Percentiles rank a stretch among this genome's conserved stretches.
Evolutionary conservation across 1,284 basidiomycete species (phyloP).

Genomic region (Ceratobasidium sp.): DNA sequence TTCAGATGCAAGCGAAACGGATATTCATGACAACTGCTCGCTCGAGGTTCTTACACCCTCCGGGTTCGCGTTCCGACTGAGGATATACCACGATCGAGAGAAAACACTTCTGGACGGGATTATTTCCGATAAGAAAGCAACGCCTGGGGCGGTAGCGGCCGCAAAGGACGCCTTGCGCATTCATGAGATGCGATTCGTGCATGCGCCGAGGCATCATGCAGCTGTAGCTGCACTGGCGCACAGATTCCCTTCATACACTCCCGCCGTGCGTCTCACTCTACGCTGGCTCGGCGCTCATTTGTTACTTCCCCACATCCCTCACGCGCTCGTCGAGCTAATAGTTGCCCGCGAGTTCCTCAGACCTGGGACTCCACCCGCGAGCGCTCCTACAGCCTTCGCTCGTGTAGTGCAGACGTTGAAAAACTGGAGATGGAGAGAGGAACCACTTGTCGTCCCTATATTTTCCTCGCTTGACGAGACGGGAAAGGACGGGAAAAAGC

Average conservation of each 20-base stretch:
- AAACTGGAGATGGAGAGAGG: slow-evolving; percentile 82
- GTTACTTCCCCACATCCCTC: slow-evolving; percentile 80
- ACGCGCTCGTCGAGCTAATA: slow-evolving; percentile 88
- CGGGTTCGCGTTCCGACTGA: slow-evolving; percentile 89
- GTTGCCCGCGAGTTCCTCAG: slow-evolving; percentile 73
- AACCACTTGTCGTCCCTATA: slow-evolving; percentile 66
- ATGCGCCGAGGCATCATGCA: slow-evolving; percentile 87
- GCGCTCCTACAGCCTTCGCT: slow-evolving; percentile 79
- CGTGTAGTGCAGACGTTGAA: slow-evolving; percentile 81
- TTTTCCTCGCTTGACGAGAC: slow-evolving; percentile 59
- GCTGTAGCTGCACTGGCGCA: slow-evolving; percentile 86
- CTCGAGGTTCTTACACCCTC: slow-evolving; percentile 85
- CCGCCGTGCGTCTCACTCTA: slow-evolving; percentile 90
- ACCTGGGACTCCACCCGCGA: slow-evolving; percentile 60
- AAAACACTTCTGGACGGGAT: slow-evolving; percentile 82
- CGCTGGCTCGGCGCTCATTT: slow-evolving; percentile 95
- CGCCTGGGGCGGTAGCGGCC: slow-evolving; percentile 57
- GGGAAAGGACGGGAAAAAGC: slow-evolving; percentile 37
- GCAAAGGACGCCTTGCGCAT: slow-evolving; percentile 75
- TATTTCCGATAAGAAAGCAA: slow-evolving; percentile 60
- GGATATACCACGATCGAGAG: slow-evolving; percentile 93
- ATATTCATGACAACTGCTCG: slow-evolving; percentile 77
- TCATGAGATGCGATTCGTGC: slow-evolving; percentile 80
- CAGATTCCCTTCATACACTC: slow-evolving; percentile 82
- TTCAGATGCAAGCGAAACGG: slow-evolving; percentile 64